phyloP scores from a whole-genome alignment of 2,329 filamentous ascomycete genomes.

The Xylaria sp. region DNA sequence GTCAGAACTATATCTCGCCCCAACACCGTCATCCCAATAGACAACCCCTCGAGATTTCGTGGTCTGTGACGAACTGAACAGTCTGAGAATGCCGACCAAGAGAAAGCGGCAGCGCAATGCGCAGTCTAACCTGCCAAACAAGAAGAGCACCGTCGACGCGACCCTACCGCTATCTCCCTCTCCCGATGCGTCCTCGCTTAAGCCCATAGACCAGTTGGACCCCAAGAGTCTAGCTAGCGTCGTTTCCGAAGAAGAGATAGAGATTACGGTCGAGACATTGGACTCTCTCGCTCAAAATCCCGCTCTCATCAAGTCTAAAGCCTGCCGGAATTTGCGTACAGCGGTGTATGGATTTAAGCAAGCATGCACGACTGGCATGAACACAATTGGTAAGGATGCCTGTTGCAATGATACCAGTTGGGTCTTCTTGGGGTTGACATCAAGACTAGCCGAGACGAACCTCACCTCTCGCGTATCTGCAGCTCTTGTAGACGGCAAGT shows the following conservation, averaged over 20 bases:
- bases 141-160: slow-evolving; percentile 42
- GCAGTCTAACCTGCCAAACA: slow-evolving; percentile 48
- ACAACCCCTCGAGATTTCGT: background rate
- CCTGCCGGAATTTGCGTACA: slow-evolving; percentile 71
- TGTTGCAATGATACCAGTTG: slow-evolving; percentile 15
- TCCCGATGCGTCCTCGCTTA: slow-evolving; percentile 47
- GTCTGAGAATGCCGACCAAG: slow-evolving; percentile 54
- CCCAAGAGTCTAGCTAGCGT: slow-evolving; percentile 63
- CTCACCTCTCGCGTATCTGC: slow-evolving; percentile 73
- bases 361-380: slow-evolving; percentile 73
- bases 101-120: slow-evolving; percentile 54
- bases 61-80: background rate
- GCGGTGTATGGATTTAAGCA: slow-evolving; percentile 76
- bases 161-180: slow-evolving; percentile 49
- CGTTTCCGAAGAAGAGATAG: slow-evolving; percentile 72
- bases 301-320: slow-evolving; percentile 72
- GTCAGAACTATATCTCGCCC: slow-evolving; percentile 1
- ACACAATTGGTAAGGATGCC: slow-evolving; percentile 53
- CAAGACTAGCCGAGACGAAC: slow-evolving; percentile 61
- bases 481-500: slow-evolving; percentile 72
- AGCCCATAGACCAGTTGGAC: slow-evolving; percentile 50
- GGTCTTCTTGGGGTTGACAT: slow-evolving; percentile 17
- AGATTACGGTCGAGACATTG: slow-evolving; percentile 73
- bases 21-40: slow-evolving; percentile 4
- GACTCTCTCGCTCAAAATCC: slow-evolving; percentile 67